Base-by-base conservation (phyloP, 2,329 filamentous ascomycete species). In the Aspergillus ibericus region DNA sequence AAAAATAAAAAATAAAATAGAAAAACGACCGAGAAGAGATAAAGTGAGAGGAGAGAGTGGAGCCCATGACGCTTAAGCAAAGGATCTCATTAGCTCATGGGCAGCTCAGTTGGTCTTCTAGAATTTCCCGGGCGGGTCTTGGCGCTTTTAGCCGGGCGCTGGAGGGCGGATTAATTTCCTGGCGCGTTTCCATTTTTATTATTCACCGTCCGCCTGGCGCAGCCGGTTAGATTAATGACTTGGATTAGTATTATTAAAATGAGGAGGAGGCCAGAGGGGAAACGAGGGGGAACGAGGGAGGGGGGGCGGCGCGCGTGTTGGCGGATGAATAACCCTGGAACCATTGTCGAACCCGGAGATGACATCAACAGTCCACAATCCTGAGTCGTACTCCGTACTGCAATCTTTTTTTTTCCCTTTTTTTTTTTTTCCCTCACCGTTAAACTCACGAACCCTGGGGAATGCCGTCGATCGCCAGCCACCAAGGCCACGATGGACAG, bases 11-110 rank as follows among this genome's bases (percentile, higher is more conserved):
- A 38, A 48, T 10, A 47, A 53, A 32, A 46, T 16, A 27, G 49
- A 36, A 32, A 20, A 36, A 12, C 13, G 15, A 27, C 20, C 15
- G 18, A 35, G 27, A 42, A 55, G n/a, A 58, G 55, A 63, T 52
- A 54, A 48, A 56, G 59, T 56, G 56, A 59, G 53, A 50, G 53
- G 59, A 53, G 58, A 58, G 50, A 51, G 60, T 61, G 60, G 60
- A 51, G 59, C 29, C 18, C 16, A 57, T 55, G 59, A 59, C 59
- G 57, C 59, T 60, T 51, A 56, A 62, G 44, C 60, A 58, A 58
- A 32, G 52, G 52, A 59, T 61, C 52, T 58, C 35, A 59, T 62
- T 62, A 62, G 59, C 42, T 60, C 58, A 16, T 42, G 47, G 34
- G 27, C 27, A 53, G 53, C 59, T 60, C 50, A 16, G 54, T 55